Conservation (phyloP, 306 rosid species). For the Vigna hirtella region DNA sequence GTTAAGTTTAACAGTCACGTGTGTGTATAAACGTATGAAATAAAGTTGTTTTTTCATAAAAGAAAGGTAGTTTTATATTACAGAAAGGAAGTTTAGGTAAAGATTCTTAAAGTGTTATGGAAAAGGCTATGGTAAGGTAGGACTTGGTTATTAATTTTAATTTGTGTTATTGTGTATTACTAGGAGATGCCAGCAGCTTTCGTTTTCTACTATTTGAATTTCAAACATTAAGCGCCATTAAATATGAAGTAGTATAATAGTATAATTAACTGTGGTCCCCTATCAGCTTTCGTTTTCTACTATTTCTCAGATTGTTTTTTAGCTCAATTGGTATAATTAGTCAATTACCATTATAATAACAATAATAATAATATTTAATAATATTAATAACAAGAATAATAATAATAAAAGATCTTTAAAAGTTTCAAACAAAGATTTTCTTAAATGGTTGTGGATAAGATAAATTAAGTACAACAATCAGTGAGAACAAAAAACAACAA, state of each 20-base stretch:
- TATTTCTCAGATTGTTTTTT: neutral
- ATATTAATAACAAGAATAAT: no score
- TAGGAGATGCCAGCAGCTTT: slow-evolving; percentile 14
- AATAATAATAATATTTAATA: neutral
- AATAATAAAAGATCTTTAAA: no score
- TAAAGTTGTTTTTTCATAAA: no score
- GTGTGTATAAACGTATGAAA: no score
- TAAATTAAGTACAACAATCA: no score
- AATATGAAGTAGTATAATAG: neutral
- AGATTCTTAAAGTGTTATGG: slow-evolving; percentile 40
- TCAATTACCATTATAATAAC: slow-evolving; percentile 3
- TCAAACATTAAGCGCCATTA: slow-evolving; percentile 50
- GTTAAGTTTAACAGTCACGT: neutral
- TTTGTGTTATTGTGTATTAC: slow-evolving; percentile 21
- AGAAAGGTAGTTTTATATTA: neutral
- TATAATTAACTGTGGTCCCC: slow-evolving; percentile 52
- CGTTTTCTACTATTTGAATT: slow-evolving; percentile 51
- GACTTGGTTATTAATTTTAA: slow-evolving; percentile 4
- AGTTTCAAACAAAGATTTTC: no score
- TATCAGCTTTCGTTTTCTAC: no score
- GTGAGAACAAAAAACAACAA: no score
- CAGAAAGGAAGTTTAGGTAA: slow-evolving; percentile 51
- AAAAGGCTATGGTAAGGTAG: slow-evolving; percentile 45
- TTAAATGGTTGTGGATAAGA: no score
- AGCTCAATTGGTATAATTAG: slow-evolving; percentile 5